These are phyloP conservation scores for Gillenia trifoliata DNA, from an alignment of 306 rosid species.

Conservation along the genomic window DNA sequence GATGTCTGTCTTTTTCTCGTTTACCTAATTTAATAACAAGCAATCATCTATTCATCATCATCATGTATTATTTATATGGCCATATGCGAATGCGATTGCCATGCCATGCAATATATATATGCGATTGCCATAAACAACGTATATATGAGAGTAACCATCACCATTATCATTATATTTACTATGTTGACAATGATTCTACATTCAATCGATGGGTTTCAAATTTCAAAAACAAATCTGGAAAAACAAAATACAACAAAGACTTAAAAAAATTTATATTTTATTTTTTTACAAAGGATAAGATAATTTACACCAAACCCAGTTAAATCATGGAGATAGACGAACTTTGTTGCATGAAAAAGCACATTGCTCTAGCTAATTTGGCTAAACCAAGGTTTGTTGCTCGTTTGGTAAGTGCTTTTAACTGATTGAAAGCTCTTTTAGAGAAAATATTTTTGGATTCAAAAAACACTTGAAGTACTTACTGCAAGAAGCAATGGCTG, in stretches of 20 bases:
- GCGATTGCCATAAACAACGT: too few relatives aligned
- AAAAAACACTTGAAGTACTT: too few relatives aligned
- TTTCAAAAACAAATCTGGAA: not conserved
- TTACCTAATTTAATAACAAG: not conserved
- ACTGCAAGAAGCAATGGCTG: too few relatives aligned
- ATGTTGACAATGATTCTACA: not conserved
- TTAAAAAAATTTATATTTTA: too few relatives aligned
- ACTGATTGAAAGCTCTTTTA: too few relatives aligned
- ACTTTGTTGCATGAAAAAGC: not conserved
- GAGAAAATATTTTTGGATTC: too few relatives aligned
- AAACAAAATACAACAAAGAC: not conserved
- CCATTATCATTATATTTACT: not conserved
- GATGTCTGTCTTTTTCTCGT: slow-evolving; percentile 36
- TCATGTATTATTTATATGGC: not conserved
- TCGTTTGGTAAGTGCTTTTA: too few relatives aligned
- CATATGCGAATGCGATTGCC: not conserved
- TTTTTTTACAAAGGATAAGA: too few relatives aligned
- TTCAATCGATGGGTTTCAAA: slow-evolving; percentile 12
- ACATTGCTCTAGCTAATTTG: too few relatives aligned
- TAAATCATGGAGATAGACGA: too few relatives aligned
- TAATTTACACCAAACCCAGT: too few relatives aligned
- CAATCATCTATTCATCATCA: not conserved
- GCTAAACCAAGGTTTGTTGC: too few relatives aligned
- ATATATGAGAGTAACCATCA: not conserved
- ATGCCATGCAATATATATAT: not conserved